Evolutionary conservation across 208 protist genomes (phyloP), one percentile per base, ranked within the genome.

Genomic region (Porcisia deanei): DNA sequence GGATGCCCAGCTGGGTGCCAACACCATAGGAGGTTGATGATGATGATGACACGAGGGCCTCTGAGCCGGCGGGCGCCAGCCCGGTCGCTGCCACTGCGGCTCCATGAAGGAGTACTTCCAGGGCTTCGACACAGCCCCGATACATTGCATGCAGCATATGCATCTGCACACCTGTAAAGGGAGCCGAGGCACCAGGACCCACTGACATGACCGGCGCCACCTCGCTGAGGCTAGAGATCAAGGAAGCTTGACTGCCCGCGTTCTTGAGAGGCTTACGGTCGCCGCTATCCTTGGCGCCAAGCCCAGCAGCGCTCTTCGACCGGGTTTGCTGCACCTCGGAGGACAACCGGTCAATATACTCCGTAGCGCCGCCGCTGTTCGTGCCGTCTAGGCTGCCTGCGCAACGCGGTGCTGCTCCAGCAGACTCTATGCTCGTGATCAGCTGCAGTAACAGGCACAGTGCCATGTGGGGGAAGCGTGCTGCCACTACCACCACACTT

Each of bases 401-500:
- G 73, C 3, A 74, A 55, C 25, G 67, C 53, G 77, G 72, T 22
- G 58, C 66, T 8, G 43, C 77, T 0, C 72, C 77, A 14, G 72
- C 57, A 1, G 72, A 54, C 52, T 82, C 77, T 14, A 76, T 71
- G 22, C 73, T 65, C 0, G 67, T 55, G 25, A 60, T 64, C n/a
- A 77, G 25, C 34, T 82, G 43, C 67, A 82, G 52, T 25, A 61
- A 25, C 37, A 82, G 7, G 54, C 77, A 66, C 66, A 80, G 67
- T 9, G 82, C 69, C 37, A 86, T 65, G 58, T 81, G 72, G 10
- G 73, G 76, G 57, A 88, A 84, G 53, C 77, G 82, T 37, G 25
- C 49, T 0, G 61, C 61, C 59, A 85, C 77, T 68, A 83, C 76
- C 45, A 59, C 59, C 41, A 87, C 88, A 12, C 83, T 86, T 20